Percentiles rank a stretch among this genome's conserved stretches.
These are phyloP conservation scores for Pestalotiopsis sp. DNA, from an alignment of 2,329 filamentous ascomycete species.

Conservation along the genomic window DNA sequence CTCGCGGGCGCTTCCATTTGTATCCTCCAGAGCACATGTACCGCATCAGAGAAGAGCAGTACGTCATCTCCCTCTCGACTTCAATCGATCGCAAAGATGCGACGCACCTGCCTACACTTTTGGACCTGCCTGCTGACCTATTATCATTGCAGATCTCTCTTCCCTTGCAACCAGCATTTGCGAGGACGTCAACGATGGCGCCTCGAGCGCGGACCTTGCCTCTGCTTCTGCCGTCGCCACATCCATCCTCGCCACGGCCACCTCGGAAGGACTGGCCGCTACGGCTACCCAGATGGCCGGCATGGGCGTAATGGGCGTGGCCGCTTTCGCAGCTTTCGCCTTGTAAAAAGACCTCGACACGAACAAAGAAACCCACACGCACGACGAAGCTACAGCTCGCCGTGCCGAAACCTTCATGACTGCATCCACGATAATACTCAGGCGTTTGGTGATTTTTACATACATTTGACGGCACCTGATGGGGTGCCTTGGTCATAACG, in stretches of 20 bases:
- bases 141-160: conserved; percentile 19
- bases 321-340: conserved; percentile 27
- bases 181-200: conserved; percentile 23
- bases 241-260: conserved; percentile 24
- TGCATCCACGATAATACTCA: conserved; percentile 3
- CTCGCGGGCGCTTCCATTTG: conserved; percentile 25
- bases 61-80: conserved; percentile 14
- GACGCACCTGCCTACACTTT: not conserved
- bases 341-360: conserved; percentile 28
- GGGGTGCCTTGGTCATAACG: not conserved
- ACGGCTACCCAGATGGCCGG: conserved; percentile 27
- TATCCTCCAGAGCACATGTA: conserved; percentile 22
- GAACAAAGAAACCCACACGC: not conserved
- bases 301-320: conserved; percentile 28
- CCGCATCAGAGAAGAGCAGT: conserved; percentile 26
- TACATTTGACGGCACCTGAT: not conserved
- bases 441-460: not conserved
- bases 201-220: conserved; percentile 28
- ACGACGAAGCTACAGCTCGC: not conserved
- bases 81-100: not conserved
- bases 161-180: conserved; percentile 31
- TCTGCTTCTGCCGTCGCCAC: conserved; percentile 31
- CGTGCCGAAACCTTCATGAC: not conserved
- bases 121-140: not conserved
- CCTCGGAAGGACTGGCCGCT: conserved; percentile 21